Base-by-base conservation (phyloP, 495 filamentous ascomycete genomes). In the Rhypophila decipiens region DNA sequence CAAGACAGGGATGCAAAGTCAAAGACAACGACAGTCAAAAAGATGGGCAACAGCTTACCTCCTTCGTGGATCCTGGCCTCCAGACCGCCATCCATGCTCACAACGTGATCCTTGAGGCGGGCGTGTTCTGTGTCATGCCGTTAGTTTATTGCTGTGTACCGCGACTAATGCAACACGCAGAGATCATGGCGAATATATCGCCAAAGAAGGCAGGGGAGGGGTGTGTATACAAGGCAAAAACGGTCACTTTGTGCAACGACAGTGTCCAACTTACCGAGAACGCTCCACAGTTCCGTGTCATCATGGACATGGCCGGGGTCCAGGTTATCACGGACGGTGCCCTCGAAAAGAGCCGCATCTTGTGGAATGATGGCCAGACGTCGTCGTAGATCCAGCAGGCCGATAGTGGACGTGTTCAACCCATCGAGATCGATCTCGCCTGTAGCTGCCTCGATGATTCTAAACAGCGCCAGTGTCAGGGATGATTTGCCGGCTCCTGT, bases 401-500 rank as follows among this genome's bases (percentile, higher is more conserved):
- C 94, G 67, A 97, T 96, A 10, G 78, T 85, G 24, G 88, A 88
- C 4, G 93, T 90, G 68, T 96, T 86, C 39, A 97, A 67, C 17
- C 76, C 76, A 63, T 99, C 94, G 60, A 99, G 94, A 60, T 75
- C 85, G 56, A 97, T 91, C 54, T 81, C 76, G 42, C 93, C 93
- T 36, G 78, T 71, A 49, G 72, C 74, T 2, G 90, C 77, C 64
- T 99, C 93, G 52, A 99, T 97, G 52, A 99, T 91, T 36, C 94
- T 81, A 75, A 99, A 99, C 23, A 99, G 76, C 15, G 90, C 84
- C 56, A 97, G 73, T 3, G 94, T 96, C 57, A 98, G 74, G 5
- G 90, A 96, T 50, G 88, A 95, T 72, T 98, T 98, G 60, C 93
- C 93, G 37, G 93, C 93, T 57, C 93, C 93, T 9, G 93, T 98